Evolutionary conservation across 2,329 filamentous ascomycete genomes (phyloP), one percentile per base, ranked within the genome.

Genomic region (Cercospora sp.): DNA sequence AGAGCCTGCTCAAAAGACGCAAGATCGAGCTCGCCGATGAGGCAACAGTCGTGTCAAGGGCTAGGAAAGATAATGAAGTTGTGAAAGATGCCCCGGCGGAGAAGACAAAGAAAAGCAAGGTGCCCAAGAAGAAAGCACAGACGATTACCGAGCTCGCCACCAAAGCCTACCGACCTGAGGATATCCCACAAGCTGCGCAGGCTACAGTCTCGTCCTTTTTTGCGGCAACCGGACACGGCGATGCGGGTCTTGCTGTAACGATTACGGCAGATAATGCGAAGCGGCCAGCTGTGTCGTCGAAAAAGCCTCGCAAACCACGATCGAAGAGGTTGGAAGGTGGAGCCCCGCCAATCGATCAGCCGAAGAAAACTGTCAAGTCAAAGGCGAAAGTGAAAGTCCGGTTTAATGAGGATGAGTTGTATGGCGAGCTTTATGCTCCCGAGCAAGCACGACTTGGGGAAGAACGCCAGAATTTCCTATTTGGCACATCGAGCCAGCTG

Each of bases 401-500:
- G 30, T 69, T 70, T 53, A 68, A 73, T 16, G 70, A 74, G 51
- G 65, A 66, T 8, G 68, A 72, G 23, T 53, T 60, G 28, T 63
- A 67, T 20, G 70, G 70, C 6, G 64, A 69, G 18, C 77, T 96
- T 2, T 81, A 92, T 10, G 92, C 91, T 0, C 92, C 92, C 0
- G 82, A 81, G 59, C 86, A 90, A 26, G 93, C 92, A 1, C 79
- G 90, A 53, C 86, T 86, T 63, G 85, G 90, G 72, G 86, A 91
- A 13, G 83, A 86, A 3, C 82, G 86, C 1, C 93, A 95, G 76
- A 88, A 93, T 68, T 91, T 94, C 75, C 80, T 96, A 0, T 96
- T 96, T 79, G 93, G 92, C 1, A 95, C 92, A 0, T 94, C 91
- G 1, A 96, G 93, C 77, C 93, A 96, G 77, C 81, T 96, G 26